Percentiles rank a stretch among this genome's conserved stretches.
Conservation (phyloP, 306 rosid species). For the Vigna trinervia region DNA sequence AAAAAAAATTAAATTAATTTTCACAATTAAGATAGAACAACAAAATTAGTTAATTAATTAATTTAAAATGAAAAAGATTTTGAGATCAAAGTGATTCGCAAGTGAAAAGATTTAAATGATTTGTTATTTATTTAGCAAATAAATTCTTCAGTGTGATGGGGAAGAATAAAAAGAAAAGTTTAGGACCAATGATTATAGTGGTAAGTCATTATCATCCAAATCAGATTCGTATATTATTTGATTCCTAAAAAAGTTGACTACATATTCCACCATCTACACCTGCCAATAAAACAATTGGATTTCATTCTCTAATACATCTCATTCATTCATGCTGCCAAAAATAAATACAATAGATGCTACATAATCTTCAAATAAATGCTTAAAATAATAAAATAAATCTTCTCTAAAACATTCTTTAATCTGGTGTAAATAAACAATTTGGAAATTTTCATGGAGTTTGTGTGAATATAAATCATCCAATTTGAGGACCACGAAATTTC, state of each 20-base stretch:
- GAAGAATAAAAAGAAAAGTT: no score
- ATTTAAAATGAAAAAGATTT: neutral
- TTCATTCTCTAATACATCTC: neutral
- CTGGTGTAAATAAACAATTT: neutral
- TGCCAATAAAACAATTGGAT: neutral
- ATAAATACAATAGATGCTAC: no score
- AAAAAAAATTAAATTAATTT: no score
- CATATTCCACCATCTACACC: no score
- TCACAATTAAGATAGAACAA: no score
- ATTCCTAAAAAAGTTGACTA: neutral
- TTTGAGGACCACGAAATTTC: neutral
- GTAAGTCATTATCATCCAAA: constrained; percentile 4
- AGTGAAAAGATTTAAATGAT: neutral
- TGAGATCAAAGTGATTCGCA: neutral
- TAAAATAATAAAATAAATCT: neutral
- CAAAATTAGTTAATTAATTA: no score
- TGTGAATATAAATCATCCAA: no score
- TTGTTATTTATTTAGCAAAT: neutral
- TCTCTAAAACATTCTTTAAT: neutral
- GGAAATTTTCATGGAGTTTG: neutral
- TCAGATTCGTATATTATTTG: neutral
- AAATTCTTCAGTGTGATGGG: neutral
- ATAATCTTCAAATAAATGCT: neutral
- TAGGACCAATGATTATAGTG: neutral
- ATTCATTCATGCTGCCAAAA: no score